Percentiles rank a stretch among this genome's conserved stretches.
Evolutionary conservation across 495 filamentous ascomycete genomes (phyloP).

Genomic region (Xylaria curta): DNA sequence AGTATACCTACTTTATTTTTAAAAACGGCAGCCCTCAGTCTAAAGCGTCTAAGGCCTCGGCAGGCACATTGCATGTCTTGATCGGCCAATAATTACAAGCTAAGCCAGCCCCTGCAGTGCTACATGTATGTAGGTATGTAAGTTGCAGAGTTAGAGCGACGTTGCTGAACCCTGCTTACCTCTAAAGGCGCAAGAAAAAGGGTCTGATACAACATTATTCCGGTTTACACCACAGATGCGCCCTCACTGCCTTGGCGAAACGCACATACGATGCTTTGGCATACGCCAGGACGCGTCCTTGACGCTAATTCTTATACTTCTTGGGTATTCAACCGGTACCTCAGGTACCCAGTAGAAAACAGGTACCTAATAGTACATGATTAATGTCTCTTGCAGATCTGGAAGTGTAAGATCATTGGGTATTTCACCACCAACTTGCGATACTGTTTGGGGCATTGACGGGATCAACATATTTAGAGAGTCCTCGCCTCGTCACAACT

Average conservation of each 20-base stretch:
- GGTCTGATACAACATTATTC: background rate
- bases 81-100: slow-evolving; percentile 9
- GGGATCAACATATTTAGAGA: background rate
- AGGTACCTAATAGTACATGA: background rate
- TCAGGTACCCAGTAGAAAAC: background rate
- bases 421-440: background rate
- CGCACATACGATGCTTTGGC: background rate
- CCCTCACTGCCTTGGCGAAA: background rate
- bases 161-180: background rate
- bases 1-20: background rate
- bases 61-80: background rate
- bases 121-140: background rate
- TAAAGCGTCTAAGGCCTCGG: background rate
- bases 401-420: background rate
- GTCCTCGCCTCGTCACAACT: background rate
- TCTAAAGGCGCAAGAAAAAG: background rate
- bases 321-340: background rate
- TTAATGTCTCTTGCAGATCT: background rate
- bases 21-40: background rate
- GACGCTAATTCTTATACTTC: background rate
- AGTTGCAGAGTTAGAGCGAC: background rate
- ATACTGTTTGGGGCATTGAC: background rate
- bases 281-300: background rate
- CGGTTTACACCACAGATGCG: background rate
- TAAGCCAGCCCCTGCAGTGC: background rate